These are phyloP conservation scores for Lachancea thermotolerans DNA, from an alignment of 805 yeast genomes.

Conservation along the genomic window DNA sequence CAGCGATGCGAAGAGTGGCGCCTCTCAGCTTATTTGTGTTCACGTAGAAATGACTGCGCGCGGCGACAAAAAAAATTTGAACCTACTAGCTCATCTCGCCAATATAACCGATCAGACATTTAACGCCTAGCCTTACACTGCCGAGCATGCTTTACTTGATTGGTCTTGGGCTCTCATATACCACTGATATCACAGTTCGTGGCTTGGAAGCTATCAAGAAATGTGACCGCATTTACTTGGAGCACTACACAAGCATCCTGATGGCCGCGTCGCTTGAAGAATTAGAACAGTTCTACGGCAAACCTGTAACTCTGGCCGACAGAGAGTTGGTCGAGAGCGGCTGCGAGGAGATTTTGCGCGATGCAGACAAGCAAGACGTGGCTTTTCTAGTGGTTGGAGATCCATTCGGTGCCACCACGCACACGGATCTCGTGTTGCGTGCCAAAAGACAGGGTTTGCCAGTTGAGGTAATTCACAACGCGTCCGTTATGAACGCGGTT, in stretches of 20 bases:
- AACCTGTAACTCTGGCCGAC: conserved; percentile 81
- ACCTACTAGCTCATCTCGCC: background rate
- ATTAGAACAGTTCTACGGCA: conserved; percentile 78
- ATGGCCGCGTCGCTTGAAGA: conserved; percentile 82
- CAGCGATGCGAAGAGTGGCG: too few relatives aligned
- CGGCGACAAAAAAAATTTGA: background rate
- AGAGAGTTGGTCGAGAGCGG: conserved; percentile 91
- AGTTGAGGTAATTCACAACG: conserved; percentile 85
- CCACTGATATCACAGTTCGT: conserved; percentile 85
- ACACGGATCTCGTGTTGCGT: conserved; percentile 85
- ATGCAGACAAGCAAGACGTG: conserved; percentile 74
- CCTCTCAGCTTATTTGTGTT: background rate
- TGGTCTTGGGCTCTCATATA: conserved; percentile 88
- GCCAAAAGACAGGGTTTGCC: conserved; percentile 79
- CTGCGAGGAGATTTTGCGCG: conserved; percentile 71
- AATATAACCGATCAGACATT: background rate
- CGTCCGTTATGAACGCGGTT: conserved; percentile 96
- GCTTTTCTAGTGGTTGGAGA: conserved; percentile 97
- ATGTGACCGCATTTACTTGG: conserved; percentile 88
- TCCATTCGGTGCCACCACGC: conserved; percentile 97
- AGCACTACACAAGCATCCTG: conserved; percentile 89
- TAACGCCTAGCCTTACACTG: background rate
- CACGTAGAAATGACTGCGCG: background rate
- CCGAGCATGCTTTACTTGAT: conserved; percentile 72
- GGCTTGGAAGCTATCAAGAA: conserved; percentile 79